phyloP scores from a whole-genome alignment of 768 basidiomycete genomes.

The Mycena venus region DNA sequence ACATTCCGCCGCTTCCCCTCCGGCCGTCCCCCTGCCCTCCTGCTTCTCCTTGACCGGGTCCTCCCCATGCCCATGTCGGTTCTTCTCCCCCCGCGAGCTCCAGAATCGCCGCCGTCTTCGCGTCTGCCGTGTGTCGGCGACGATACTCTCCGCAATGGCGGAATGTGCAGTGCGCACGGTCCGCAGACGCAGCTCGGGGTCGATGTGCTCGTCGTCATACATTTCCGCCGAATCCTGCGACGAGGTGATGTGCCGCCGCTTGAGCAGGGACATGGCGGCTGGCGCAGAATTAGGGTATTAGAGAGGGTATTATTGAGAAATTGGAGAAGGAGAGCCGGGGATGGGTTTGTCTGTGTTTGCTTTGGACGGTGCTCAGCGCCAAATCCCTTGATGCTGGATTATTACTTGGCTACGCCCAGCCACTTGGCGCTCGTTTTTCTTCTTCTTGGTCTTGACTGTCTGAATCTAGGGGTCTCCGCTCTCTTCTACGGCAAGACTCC shows the following conservation, averaged over 20 bases:
- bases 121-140: slow-evolving; percentile 79
- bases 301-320: not conserved
- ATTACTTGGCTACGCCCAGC: too few relatives aligned
- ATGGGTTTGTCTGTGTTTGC: not conserved
- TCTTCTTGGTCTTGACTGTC: too few relatives aligned
- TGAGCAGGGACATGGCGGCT: slow-evolving; percentile 22
- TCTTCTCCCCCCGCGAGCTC: slow-evolving; percentile 51
- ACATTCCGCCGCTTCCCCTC: slow-evolving; percentile 69
- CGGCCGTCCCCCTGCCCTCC: not conserved
- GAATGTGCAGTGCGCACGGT: slow-evolving; percentile 95
- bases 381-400: too few relatives aligned
- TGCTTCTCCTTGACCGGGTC: not conserved
- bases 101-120: slow-evolving; percentile 74
- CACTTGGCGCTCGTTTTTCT: too few relatives aligned
- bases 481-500: too few relatives aligned
- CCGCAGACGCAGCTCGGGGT: slow-evolving; percentile 88
- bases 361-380: too few relatives aligned
- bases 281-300: not conserved
- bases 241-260: slow-evolving; percentile 36
- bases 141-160: slow-evolving; percentile 89
- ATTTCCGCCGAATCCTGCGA: too few relatives aligned
- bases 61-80: not conserved
- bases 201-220: slow-evolving; percentile 79
- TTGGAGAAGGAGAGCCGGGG: not conserved
- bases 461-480: too few relatives aligned